Conservation (phyloP, 345 rosid genomes). For the Anastatica hierochuntica region DNA sequence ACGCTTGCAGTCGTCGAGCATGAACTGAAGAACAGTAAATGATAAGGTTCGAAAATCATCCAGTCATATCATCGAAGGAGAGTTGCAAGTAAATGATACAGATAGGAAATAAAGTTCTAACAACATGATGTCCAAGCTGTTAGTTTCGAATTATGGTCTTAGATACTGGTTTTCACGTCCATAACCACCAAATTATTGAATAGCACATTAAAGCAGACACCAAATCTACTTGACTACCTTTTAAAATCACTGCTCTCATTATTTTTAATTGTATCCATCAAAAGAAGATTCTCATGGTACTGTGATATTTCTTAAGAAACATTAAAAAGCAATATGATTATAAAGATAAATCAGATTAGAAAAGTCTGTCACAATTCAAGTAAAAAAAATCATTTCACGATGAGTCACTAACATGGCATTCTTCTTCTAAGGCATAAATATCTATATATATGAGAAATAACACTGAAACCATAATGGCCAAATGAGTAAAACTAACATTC, state of each 20-base stretch:
- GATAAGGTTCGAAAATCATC: conserved; percentile 24
- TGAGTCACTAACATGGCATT: background rate
- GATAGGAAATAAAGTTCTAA: background rate
- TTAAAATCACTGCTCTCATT: background rate
- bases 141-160: background rate
- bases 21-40: conserved; percentile 52
- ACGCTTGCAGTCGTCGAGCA: conserved; percentile 91
- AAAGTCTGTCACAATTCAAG: background rate
- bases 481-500: conserved; percentile 46
- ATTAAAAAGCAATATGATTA: conserved; percentile 6
- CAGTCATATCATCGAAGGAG: conserved; percentile 7
- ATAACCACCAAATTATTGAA: background rate
- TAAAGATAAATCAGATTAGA: background rate
- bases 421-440: background rate
- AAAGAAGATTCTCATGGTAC: background rate
- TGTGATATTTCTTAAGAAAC: conserved; percentile 3
- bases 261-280: background rate
- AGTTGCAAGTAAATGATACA: conserved; percentile 8
- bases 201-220: background rate
- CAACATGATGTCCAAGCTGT: background rate
- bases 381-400: background rate
- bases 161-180: conserved; percentile 12
- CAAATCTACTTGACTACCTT: conserved; percentile 3
- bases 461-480: background rate
- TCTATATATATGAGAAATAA: background rate